phyloP scores from a whole-genome alignment of 768 basidiomycete genomes.

The Auricularia auricula-judae region DNA sequence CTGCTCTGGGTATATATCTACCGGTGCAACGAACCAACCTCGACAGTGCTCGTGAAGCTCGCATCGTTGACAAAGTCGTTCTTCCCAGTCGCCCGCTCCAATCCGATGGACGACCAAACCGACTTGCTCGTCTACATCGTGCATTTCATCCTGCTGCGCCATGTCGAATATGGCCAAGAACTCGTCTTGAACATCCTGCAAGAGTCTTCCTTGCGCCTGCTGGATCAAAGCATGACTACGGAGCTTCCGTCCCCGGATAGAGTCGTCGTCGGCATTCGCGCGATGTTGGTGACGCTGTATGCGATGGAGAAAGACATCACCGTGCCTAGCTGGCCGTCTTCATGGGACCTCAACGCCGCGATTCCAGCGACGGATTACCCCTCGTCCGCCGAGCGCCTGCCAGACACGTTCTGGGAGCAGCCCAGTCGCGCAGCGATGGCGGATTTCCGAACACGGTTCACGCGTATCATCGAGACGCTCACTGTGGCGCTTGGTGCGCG shows the following conservation, averaged over 20 bases:
- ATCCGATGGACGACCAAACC: constrained; percentile 24
- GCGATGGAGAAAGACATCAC: constrained; percentile 60
- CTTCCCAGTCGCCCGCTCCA: constrained; percentile 55
- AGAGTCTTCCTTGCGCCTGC: constrained; percentile 36
- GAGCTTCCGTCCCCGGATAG: constrained; percentile 54
- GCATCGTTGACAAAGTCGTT: constrained; percentile 66
- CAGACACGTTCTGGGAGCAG: constrained; percentile 32
- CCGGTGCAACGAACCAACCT: constrained; percentile 75
- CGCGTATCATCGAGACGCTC: background rate
- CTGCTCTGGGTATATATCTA: constrained; percentile 93
- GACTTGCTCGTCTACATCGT: constrained; percentile 69
- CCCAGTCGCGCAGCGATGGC: background rate
- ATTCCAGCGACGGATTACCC: constrained; percentile 52
- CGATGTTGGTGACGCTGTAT: constrained; percentile 61
- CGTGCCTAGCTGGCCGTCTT: constrained; percentile 71
- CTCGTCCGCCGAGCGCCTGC: constrained; percentile 52
- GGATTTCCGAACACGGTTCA: background rate
- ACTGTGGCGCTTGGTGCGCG: background rate
- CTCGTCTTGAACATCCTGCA: constrained; percentile 73
- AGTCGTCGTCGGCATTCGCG: constrained; percentile 62
- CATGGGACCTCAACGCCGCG: constrained; percentile 50
- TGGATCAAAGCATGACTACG: constrained; percentile 17
- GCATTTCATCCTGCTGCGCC: constrained; percentile 74
- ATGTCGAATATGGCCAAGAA: constrained; percentile 78
- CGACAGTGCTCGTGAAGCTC: constrained; percentile 70